phyloP scores from a whole-genome alignment of 2,329 filamentous ascomycete species.

The Penicillium hordei region DNA sequence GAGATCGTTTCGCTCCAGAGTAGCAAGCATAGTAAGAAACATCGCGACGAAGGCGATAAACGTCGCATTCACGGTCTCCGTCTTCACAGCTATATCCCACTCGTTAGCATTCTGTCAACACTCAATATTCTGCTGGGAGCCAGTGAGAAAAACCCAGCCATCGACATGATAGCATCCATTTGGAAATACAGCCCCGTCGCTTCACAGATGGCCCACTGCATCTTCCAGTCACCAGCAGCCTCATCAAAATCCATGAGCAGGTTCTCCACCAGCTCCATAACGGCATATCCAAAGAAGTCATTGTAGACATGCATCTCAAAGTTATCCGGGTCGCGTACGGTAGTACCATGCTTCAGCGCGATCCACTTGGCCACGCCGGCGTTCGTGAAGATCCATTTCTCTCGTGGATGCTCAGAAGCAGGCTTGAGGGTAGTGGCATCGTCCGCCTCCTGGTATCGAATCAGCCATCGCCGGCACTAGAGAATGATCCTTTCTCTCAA shows the following conservation, averaged over 20 bases:
- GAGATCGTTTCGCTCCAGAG: conserved; percentile 35
- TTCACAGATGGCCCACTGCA: conserved; percentile 47
- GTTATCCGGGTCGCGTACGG: conserved; percentile 31
- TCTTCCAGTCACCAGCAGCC: conserved; percentile 36
- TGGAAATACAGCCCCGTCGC: conserved; percentile 34
- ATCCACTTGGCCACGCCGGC: not conserved
- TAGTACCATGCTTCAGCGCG: not conserved
- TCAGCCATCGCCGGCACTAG: not conserved
- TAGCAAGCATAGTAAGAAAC: conserved; percentile 45
- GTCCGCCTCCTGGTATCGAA: not conserved
- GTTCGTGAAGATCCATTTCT: not conserved
- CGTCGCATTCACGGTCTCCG: not conserved
- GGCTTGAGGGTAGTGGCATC: not conserved
- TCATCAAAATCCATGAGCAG: conserved; percentile 43
- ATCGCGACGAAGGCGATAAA: conserved; percentile 10
- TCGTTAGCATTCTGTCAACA: not conserved
- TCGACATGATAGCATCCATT: conserved; percentile 5
- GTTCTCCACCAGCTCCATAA: conserved; percentile 48
- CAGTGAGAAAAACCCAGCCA: conserved; percentile 23
- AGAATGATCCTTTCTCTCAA: not conserved
- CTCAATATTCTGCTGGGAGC: not conserved
- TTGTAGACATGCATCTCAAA: conserved; percentile 49
- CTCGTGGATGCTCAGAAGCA: not conserved
- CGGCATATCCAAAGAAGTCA: conserved; percentile 43
- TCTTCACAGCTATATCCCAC: conserved; percentile 14